Evolutionary conservation across 257 asterid species (phyloP).

Genomic region (Verbascum thapsus): DNA sequence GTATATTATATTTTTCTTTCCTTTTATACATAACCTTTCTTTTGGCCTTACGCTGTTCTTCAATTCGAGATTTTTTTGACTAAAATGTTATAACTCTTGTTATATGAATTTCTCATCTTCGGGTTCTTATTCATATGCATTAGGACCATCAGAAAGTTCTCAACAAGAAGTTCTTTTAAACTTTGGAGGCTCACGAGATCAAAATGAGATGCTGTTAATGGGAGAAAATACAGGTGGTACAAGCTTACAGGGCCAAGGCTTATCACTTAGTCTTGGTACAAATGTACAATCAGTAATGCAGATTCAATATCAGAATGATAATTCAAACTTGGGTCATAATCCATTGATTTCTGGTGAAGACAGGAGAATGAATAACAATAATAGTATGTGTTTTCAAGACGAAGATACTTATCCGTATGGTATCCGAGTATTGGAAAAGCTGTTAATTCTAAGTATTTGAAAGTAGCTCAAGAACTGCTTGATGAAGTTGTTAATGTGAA

Average conservation of each 20-base stretch:
- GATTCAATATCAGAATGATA: slow-evolving; percentile 45
- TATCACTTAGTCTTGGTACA: slow-evolving; percentile 81
- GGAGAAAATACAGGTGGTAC: slow-evolving; percentile 41
- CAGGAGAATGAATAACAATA: slow-evolving; percentile 41
- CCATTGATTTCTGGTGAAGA: slow-evolving; percentile 39
- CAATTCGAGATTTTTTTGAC: too few species aligned
- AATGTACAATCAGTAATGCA: slow-evolving; percentile 52
- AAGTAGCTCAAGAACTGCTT: slow-evolving; percentile 71
- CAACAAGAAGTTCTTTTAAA: slow-evolving; percentile 50
- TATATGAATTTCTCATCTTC: slow-evolving; percentile 66
- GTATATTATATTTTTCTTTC: slow-evolving; percentile 10
- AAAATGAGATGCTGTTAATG: slow-evolving; percentile 46
- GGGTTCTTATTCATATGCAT: slow-evolving; percentile 44
- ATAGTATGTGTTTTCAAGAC: slow-evolving; percentile 39
- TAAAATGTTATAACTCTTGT: slow-evolving; percentile 19
- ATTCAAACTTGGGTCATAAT: slow-evolving; percentile 40
- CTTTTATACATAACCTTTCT: not conserved
- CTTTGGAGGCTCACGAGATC: slow-evolving; percentile 52
- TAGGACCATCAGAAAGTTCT: slow-evolving; percentile 43
- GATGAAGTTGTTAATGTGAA: slow-evolving; percentile 84
- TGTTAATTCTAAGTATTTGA: slow-evolving; percentile 70
- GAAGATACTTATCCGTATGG: slow-evolving; percentile 55
- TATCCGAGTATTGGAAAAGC: slow-evolving; percentile 45
- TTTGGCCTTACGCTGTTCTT: too few species aligned
- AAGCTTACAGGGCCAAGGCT: slow-evolving; percentile 57